phyloP scores from a whole-genome alignment of 2,329 filamentous ascomycete species.

The Pyrenochaeta sp. region DNA sequence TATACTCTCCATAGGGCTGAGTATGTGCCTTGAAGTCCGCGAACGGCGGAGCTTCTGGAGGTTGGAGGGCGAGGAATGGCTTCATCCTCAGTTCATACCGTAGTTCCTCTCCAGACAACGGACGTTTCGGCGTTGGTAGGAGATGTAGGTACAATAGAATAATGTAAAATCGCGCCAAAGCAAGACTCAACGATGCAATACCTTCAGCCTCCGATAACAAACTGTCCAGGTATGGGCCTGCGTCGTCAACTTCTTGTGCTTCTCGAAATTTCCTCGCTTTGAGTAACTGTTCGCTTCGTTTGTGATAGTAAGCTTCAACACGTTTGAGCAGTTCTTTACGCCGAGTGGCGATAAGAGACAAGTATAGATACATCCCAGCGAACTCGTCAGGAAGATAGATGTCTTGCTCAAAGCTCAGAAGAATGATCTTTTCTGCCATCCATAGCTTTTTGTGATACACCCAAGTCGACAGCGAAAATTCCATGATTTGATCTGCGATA shows the following conservation, averaged over 20 bases:
- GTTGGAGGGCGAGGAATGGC: constrained; percentile 74
- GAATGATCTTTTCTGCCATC: constrained; percentile 85
- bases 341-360: constrained; percentile 34
- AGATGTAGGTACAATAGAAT: constrained; percentile 67
- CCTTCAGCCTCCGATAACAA: constrained; percentile 38
- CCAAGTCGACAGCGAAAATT: constrained; percentile 85
- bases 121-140: constrained; percentile 62
- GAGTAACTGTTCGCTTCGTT: constrained; percentile 7
- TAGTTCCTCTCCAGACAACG: constrained; percentile 73
- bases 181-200: constrained; percentile 37
- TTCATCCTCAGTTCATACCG: constrained; percentile 89
- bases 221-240: constrained; percentile 27
- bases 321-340: constrained; percentile 29
- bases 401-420: constrained; percentile 93
- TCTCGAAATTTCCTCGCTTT: constrained; percentile 7
- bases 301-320: constrained; percentile 24
- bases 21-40: constrained; percentile 63
- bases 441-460: constrained; percentile 88
- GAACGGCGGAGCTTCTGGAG: constrained; percentile 72
- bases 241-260: constrained; percentile 19
- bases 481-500: constrained; percentile 60
- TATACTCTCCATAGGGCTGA: constrained; percentile 42
- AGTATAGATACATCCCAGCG: constrained; percentile 82
- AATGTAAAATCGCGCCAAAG: constrained; percentile 67
- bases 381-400: constrained; percentile 89